Percentiles rank a stretch among this genome's conserved stretches.
Evolutionary conservation across 2,329 filamentous ascomycete genomes (phyloP).

Genomic region (Talaromyces funiculosus): DNA sequence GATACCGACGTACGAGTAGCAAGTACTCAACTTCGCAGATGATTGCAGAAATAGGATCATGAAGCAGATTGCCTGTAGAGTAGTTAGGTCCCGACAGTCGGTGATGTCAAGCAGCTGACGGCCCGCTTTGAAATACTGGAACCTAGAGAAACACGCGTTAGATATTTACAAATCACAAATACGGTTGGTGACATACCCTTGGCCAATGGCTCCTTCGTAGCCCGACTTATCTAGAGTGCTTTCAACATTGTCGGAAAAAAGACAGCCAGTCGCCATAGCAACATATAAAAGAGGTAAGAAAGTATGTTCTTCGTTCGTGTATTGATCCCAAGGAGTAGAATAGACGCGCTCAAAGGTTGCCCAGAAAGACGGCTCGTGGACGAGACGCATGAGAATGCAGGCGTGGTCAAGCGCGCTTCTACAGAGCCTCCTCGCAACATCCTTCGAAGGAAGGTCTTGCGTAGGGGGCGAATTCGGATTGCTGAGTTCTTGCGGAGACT

Average conservation of each 20-base stretch:
- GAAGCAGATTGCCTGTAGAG: conserved; percentile 69
- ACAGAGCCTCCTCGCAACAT: conserved; percentile 53
- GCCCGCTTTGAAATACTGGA: conserved; percentile 68
- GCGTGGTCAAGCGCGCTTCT: conserved; percentile 58
- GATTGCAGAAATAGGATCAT: conserved; percentile 77
- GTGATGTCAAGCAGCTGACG: conserved; percentile 58
- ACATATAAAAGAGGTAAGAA: conserved; percentile 68
- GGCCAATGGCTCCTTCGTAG: conserved; percentile 47
- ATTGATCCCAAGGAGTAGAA: conserved; percentile 58
- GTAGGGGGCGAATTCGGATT: conserved; percentile 41
- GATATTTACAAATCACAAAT: neutral
- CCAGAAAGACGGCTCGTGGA: conserved; percentile 79
- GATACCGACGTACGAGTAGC: conserved; percentile 75
- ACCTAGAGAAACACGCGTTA: conserved; percentile 40
- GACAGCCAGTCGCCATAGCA: conserved; percentile 65
- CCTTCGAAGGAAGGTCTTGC: conserved; percentile 63
- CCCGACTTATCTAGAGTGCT: conserved; percentile 44
- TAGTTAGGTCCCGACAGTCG: conserved; percentile 65
- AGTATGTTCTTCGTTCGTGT: conserved; percentile 59
- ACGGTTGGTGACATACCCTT: conserved; percentile 43
- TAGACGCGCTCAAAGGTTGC: conserved; percentile 72
- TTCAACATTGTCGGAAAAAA: conserved; percentile 57
- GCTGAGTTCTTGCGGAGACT: conserved; percentile 57
- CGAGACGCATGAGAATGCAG: conserved; percentile 61
- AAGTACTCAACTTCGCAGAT: conserved; percentile 70